Conservation (phyloP, 148 eudicot species). For the Rhododendron henanense region DNA sequence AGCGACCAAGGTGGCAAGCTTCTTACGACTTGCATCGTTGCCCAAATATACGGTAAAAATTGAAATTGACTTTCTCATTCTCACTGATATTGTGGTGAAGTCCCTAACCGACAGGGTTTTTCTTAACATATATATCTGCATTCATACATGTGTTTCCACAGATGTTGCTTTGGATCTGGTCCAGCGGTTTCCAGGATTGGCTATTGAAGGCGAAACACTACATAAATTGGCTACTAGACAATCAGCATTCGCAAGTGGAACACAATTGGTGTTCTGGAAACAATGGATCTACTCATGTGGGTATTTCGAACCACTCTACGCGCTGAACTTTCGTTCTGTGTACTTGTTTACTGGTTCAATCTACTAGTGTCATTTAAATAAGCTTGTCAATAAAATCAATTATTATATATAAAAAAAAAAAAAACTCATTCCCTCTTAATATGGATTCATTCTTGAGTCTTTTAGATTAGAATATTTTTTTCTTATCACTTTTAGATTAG, state of each 20-base stretch:
- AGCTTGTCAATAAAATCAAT: background rate
- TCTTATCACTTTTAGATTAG: background rate
- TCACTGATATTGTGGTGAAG: background rate
- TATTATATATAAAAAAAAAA: background rate
- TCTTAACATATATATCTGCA: background rate
- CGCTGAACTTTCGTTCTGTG: background rate
- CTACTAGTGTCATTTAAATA: background rate
- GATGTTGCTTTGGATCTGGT: slow-evolving; percentile 13
- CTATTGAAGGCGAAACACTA: background rate
- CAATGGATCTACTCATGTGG: slow-evolving; percentile 12
- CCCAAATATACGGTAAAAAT: slow-evolving; percentile 13
- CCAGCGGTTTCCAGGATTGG: background rate
- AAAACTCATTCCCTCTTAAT: background rate
- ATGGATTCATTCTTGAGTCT: background rate
- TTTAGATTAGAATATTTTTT: background rate
- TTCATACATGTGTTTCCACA: background rate
- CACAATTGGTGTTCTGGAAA: background rate
- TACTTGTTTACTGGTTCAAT: background rate
- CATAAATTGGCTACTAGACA: slow-evolving; percentile 9
- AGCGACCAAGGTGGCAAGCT: slow-evolving; percentile 7
- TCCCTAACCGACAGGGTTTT: background rate
- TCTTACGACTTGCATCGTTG: background rate
- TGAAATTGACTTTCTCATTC: background rate
- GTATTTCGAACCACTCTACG: background rate
- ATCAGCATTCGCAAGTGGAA: slow-evolving; percentile 8